phyloP scores from a whole-genome alignment of 495 filamentous ascomycete species.

The Bombardia bombarda region DNA sequence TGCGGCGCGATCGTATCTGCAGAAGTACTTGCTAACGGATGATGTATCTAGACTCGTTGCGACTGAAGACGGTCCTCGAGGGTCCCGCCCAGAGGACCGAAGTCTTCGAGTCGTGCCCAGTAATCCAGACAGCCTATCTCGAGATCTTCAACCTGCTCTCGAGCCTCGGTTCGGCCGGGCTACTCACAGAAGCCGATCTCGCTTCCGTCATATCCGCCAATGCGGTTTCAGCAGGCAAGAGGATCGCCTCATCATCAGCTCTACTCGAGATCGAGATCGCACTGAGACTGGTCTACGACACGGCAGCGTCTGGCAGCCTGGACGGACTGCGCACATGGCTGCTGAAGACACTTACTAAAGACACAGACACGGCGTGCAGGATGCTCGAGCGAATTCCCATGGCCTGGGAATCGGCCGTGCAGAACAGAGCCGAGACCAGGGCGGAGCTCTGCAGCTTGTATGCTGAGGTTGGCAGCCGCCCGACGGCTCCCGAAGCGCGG shows the following conservation, averaged over 20 bases:
- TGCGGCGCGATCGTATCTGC: too few species aligned
- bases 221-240: not conserved
- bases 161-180: constrained; percentile 2
- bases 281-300: constrained; percentile 12
- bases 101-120: constrained; percentile 20
- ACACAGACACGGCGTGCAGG: constrained; percentile 22
- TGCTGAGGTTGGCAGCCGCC: constrained; percentile 11
- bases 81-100: constrained; percentile 8
- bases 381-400: constrained; percentile 23
- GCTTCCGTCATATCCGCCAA: not conserved
- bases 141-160: constrained; percentile 32
- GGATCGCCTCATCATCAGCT: constrained; percentile 7
- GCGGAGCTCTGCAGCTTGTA: constrained; percentile 19
- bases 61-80: constrained; percentile 6
- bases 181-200: not conserved
- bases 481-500: constrained; percentile 27
- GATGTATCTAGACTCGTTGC: not conserved
- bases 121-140: constrained; percentile 31
- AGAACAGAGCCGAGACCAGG: not conserved
- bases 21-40: not conserved
- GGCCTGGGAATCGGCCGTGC: constrained; percentile 11
- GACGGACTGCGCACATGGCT: constrained; percentile 11
- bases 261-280: constrained; percentile 15
- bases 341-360: constrained; percentile 3
- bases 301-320: constrained; percentile 7